These are phyloP conservation scores for Wickerhamiella spandovensis DNA, from an alignment of 805 yeast genomes.

Conservation along the genomic window DNA sequence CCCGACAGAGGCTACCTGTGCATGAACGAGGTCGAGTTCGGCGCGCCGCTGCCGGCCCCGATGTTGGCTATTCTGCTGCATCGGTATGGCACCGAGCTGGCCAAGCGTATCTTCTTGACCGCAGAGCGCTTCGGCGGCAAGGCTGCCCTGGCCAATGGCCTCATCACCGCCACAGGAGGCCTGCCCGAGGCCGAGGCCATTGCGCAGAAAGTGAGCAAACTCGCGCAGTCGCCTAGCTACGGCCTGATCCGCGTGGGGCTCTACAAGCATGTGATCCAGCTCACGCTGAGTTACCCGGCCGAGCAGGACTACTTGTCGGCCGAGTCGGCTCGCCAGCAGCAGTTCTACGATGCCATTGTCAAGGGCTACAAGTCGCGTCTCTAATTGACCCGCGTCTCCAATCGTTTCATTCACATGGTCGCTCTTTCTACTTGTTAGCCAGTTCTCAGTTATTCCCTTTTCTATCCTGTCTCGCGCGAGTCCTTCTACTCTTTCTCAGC, in stretches of 20 bases:
- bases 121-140: conserved; percentile 33
- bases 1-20: conserved; percentile 27
- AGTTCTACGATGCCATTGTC: conserved; percentile 10
- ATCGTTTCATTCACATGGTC: neutral
- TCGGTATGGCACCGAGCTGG: conserved; percentile 20
- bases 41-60: conserved; percentile 26
- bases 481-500: no score
- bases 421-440: no score
- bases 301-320: conserved; percentile 6
- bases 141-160: conserved; percentile 78
- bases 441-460: neutral
- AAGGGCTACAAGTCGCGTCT: conserved; percentile 5
- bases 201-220: conserved; percentile 14
- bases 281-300: conserved; percentile 12
- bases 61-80: conserved; percentile 25
- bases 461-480: no score
- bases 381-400: no score
- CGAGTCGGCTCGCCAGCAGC: conserved; percentile 7
- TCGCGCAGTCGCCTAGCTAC: conserved; percentile 23
- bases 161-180: conserved; percentile 26
- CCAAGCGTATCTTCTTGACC: conserved; percentile 22
- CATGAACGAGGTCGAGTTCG: conserved; percentile 29
- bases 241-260: conserved; percentile 22
- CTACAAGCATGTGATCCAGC: conserved; percentile 18
- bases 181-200: conserved; percentile 23